Base-by-base conservation (phyloP, 768 basidiomycete species). In the Boletus vermiculosoides region DNA sequence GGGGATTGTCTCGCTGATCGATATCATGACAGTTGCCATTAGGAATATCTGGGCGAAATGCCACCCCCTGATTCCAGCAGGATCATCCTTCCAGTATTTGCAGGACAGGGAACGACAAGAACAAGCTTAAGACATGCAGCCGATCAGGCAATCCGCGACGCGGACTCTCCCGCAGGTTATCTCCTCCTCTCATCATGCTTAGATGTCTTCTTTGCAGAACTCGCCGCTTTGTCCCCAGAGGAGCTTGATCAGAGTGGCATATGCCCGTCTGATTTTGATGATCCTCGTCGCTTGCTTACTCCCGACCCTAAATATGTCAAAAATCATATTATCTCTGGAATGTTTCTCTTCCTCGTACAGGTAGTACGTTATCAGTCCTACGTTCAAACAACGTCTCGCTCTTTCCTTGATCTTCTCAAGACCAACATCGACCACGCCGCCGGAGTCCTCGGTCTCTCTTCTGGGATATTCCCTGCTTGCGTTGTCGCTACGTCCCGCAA, bases 381-480 rank as follows among this genome's bases (percentile, higher is more conserved):
- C 57, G 66, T 75, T 18, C 75, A 76, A 50, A 7, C 54, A 30
- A 60, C 60, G 2, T 50, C 56, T 52, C 55, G 45, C 31, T 51
- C 61, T 34, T 73, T 75, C 52, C 49, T 54, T 7, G 66, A 74
- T 31, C 46, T 67, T 33, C 62, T 81, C 28, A 60, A 67, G 54
- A 40, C 51, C 31, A 82, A 82, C 58, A 42, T 61, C 37, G 55
- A 69, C 15, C 63, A 77, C 45, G 59, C 55, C 2, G 39, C 72
- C 22, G 80, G 80, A 13, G 62, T 83, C 48, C 65, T 83, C 8
- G 83, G 79, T 5, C 80, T 83, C 66, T 83, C 82, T n/a, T 83
- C 81, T 45, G 83, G 83, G 30, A 76, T 84, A 52, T 70, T 85
- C 42, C 72, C 79, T 18, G 82, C 83, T 9, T 79, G 79, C 53